A percentile compares a stretch with the other conserved stretches of the same genome.
phyloP scores from a whole-genome alignment of 768 basidiomycete species.

The Suillus subluteus region DNA sequence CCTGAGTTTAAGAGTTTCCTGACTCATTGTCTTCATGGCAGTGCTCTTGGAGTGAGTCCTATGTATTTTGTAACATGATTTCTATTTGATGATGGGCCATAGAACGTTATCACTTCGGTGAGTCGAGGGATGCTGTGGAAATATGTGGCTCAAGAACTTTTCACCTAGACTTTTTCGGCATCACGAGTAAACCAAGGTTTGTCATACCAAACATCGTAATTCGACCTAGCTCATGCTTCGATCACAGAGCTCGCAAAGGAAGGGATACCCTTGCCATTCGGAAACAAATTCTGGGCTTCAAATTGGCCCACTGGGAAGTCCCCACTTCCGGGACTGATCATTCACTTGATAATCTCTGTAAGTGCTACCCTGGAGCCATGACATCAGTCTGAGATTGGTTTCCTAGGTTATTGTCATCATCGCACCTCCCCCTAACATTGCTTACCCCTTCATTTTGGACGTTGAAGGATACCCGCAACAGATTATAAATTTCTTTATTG shows the following conservation, averaged over 20 bases:
- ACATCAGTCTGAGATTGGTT: constrained; percentile 40
- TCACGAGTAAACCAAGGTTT: constrained; percentile 56
- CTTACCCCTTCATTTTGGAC: constrained; percentile 65
- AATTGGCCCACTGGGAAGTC: constrained; percentile 65
- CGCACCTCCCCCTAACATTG: constrained; percentile 53
- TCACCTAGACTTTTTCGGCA: constrained; percentile 50
- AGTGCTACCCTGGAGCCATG: constrained; percentile 10
- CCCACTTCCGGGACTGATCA: constrained; percentile 56
- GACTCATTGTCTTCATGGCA: constrained; percentile 15
- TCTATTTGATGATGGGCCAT: background rate
- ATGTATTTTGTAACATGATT: background rate
- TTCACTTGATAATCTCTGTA: constrained; percentile 58
- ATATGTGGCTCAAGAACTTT: background rate
- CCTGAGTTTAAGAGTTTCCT: background rate
- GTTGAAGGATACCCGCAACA: constrained; percentile 52
- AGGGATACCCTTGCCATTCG: constrained; percentile 60
- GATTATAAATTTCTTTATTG: constrained; percentile 59
- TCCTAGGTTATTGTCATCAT: constrained; percentile 57
- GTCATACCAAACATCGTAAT: background rate
- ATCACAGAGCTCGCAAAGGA: constrained; percentile 59
- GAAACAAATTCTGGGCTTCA: constrained; percentile 62
- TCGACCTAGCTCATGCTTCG: background rate
- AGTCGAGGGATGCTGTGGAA: constrained; percentile 9
- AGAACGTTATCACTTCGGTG: constrained; percentile 39
- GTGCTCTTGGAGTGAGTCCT: constrained; percentile 39